These are phyloP conservation scores for Brassica nigra DNA, from an alignment of 345 rosid genomes.

Conservation along the genomic window DNA sequence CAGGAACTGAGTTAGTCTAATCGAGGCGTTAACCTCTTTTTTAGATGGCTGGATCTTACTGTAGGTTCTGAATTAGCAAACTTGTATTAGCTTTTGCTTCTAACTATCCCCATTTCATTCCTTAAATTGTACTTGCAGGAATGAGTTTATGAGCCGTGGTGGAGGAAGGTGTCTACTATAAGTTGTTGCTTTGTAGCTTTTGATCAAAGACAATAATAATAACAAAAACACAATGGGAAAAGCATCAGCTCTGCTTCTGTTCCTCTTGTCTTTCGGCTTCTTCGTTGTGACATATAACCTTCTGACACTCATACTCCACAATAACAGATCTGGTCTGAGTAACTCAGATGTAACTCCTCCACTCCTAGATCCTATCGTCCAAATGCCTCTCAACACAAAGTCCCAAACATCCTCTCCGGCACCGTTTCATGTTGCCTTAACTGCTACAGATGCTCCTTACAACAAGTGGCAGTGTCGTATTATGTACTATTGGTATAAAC, in stretches of 20 bases:
- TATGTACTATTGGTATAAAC: slow-evolving; percentile 94
- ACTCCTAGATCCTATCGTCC: slow-evolving; percentile 64
- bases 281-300: slow-evolving; percentile 80
- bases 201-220: slow-evolving; percentile 22
- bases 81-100: not conserved
- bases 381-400: slow-evolving; percentile 59
- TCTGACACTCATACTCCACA: slow-evolving; percentile 53
- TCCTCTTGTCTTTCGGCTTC: slow-evolving; percentile 62
- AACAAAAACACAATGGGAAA: slow-evolving; percentile 48
- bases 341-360: slow-evolving; percentile 10
- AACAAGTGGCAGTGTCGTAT: slow-evolving; percentile 98
- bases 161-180: not conserved
- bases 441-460: slow-evolving; percentile 88
- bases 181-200: no score
- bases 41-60: not conserved
- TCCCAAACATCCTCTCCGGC: slow-evolving; percentile 39
- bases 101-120: not conserved
- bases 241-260: slow-evolving; percentile 61
- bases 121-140: slow-evolving; percentile 18
- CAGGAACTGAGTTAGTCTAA: not conserved
- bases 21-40: not conserved
- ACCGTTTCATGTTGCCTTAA: slow-evolving; percentile 84
- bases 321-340: slow-evolving; percentile 43
- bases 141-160: not conserved
- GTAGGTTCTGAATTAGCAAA: not conserved